Evolutionary conservation across 805 yeast species (phyloP).

Genomic region (Saccharomycopsis malanga): DNA sequence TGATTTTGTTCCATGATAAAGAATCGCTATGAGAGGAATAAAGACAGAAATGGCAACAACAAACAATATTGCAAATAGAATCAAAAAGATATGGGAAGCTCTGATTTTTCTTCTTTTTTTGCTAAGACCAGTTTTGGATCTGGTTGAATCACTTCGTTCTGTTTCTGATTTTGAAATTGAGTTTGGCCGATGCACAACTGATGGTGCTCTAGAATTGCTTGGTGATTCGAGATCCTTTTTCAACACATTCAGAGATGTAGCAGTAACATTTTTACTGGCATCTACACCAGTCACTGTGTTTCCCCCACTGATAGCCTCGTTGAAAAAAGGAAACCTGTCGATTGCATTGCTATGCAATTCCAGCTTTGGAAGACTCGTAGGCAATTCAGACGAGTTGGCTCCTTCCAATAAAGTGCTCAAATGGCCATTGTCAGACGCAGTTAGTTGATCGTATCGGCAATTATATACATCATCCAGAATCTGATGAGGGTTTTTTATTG

Average conservation of each 20-base stretch:
- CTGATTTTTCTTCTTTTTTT: background rate
- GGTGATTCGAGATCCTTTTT: too few species aligned
- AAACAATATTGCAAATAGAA: constrained; percentile 7
- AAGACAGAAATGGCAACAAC: constrained; percentile 9
- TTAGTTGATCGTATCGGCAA: background rate
- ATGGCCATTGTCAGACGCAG: background rate
- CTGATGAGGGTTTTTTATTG: background rate
- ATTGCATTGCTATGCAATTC: background rate
- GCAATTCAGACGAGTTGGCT: constrained; percentile 1
- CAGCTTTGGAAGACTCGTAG: background rate
- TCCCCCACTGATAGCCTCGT: constrained; percentile 6
- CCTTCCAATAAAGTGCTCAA: background rate
- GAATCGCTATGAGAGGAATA: constrained; percentile 23
- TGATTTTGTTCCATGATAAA: constrained; percentile 30
- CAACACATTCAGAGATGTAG: background rate
- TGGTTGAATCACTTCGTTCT: too few species aligned
- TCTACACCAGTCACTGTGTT: background rate
- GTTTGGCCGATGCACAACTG: constrained; percentile 4
- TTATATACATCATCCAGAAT: constrained; percentile 3
- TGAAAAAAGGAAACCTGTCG: constrained; percentile 12
- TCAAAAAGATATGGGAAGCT: background rate
- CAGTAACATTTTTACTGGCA: background rate
- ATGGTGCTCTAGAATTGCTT: background rate
- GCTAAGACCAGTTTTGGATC: background rate
- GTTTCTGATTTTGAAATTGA: too few species aligned